Conservation (phyloP, 768 basidiomycete species). For the Phallus indusiatus region DNA sequence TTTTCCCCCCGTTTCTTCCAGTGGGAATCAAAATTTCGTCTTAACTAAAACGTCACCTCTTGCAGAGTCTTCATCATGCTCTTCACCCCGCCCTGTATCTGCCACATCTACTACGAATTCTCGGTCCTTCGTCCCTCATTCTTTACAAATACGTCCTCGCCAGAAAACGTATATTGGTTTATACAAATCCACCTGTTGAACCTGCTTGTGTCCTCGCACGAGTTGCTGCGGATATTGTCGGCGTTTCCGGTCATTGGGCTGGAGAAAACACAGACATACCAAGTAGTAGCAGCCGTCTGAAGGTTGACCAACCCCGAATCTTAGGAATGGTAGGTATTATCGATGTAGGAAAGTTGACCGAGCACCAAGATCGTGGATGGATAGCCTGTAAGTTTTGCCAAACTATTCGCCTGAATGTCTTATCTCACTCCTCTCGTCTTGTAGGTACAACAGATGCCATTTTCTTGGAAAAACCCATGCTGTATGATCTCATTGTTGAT, state of each 20-base stretch:
- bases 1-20: not conserved
- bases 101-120: slow-evolving; percentile 62
- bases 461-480: slow-evolving; percentile 69
- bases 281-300: slow-evolving; percentile 7
- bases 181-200: slow-evolving; percentile 72
- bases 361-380: slow-evolving; percentile 63
- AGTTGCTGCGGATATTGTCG: slow-evolving; percentile 54
- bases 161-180: slow-evolving; percentile 66
- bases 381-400: slow-evolving; percentile 52
- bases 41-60: not conserved
- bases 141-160: slow-evolving; percentile 73
- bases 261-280: slow-evolving; percentile 7
- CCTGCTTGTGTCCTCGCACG: slow-evolving; percentile 63
- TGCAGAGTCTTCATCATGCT: slow-evolving; percentile 19
- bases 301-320: slow-evolving; percentile 30
- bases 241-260: slow-evolving; percentile 15
- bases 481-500: slow-evolving; percentile 77
- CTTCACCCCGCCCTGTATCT: slow-evolving; percentile 53
- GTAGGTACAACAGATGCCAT: slow-evolving; percentile 74
- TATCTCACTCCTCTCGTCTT: not conserved
- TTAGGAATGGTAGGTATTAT: slow-evolving; percentile 74
- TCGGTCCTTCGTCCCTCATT: slow-evolving; percentile 71
- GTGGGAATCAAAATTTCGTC: not conserved
- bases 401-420: not conserved
- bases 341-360: slow-evolving; percentile 56